Conservation (phyloP, 2,329 filamentous ascomycete genomes). For the Endocalyx cinctus region DNA sequence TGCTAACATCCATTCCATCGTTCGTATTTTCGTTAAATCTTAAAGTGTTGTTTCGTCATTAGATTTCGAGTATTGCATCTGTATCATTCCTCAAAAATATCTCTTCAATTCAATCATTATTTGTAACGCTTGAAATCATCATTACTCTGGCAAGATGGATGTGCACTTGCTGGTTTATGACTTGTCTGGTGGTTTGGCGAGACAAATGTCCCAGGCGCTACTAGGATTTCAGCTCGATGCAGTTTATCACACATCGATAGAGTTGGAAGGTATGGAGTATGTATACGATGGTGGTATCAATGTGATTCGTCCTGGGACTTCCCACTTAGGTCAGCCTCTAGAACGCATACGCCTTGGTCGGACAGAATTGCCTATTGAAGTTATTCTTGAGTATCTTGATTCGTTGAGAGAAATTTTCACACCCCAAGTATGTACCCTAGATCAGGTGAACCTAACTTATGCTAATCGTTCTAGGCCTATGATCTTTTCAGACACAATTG, state of each 20-base stretch:
- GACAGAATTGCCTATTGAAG: constrained; percentile 73
- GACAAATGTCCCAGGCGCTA: constrained; percentile 49
- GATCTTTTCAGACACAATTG: constrained; percentile 90
- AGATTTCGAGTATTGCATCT: no score
- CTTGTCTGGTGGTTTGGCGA: constrained; percentile 59
- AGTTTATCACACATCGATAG: constrained; percentile 90
- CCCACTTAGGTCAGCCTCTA: constrained; percentile 82
- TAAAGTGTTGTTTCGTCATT: no score
- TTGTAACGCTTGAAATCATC: no score
- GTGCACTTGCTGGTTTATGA: constrained; percentile 77
- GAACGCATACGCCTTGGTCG: constrained; percentile 69
- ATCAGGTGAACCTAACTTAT: no score
- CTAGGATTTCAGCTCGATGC: constrained; percentile 71
- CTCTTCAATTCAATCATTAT: no score
- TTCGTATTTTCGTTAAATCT: no score
- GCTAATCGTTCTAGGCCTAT: constrained; percentile 58
- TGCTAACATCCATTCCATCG: no score
- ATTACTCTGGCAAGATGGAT: constrained; percentile 49
- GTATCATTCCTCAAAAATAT: no score
- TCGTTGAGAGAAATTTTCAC: constrained; percentile 81
- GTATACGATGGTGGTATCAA: constrained; percentile 87
- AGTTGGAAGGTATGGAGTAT: constrained; percentile 81
- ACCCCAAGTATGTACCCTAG: constrained; percentile 62
- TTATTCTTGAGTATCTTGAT: constrained; percentile 82
- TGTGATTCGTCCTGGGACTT: constrained; percentile 72